These are phyloP conservation scores for Wickerhamiella sergipiensis DNA, from an alignment of 805 yeast genomes.

Conservation along the genomic window DNA sequence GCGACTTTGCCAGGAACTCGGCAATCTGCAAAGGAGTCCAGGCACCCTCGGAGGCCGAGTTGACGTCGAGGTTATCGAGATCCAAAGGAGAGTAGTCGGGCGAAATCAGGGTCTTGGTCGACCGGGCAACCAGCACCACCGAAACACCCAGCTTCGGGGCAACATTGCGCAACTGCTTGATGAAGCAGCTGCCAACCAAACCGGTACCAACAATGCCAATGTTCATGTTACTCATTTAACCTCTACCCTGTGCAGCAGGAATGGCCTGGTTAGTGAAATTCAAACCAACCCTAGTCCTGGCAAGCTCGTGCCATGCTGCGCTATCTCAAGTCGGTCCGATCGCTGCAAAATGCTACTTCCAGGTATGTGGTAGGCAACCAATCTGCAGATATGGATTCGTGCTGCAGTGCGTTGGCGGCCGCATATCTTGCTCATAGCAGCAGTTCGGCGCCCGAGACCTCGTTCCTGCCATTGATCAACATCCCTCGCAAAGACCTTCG, in stretches of 20 bases:
- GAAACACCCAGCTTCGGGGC: constrained; percentile 48
- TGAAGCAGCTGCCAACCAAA: constrained; percentile 86
- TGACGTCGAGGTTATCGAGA: constrained; percentile 41
- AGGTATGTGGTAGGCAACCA: constrained; percentile 63
- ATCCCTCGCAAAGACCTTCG: constrained; percentile 52
- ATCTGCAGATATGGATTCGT: constrained; percentile 81
- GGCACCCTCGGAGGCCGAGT: constrained; percentile 34
- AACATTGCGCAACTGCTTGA: constrained; percentile 52
- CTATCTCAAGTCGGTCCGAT: not conserved
- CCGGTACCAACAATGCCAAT: constrained; percentile 79
- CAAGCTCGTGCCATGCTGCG: not conserved
- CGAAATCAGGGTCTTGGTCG: constrained; percentile 55
- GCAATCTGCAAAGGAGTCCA: constrained; percentile 46
- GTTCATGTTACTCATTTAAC: constrained; percentile 23
- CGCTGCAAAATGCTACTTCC: not conserved
- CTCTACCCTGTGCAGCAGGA: not conserved
- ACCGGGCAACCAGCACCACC: constrained; percentile 67
- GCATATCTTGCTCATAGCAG: constrained; percentile 35
- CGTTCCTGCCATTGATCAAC: constrained; percentile 58
- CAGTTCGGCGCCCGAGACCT: too few relatives aligned
- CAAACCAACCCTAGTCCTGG: not conserved
- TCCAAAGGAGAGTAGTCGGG: constrained; percentile 60
- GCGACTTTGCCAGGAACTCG: constrained; percentile 48
- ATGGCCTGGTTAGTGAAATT: not conserved
- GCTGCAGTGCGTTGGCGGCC: constrained; percentile 58